These are phyloP conservation scores for Hylodesmum podocarpum DNA, from an alignment of 306 rosid species.

Conservation along the genomic window DNA sequence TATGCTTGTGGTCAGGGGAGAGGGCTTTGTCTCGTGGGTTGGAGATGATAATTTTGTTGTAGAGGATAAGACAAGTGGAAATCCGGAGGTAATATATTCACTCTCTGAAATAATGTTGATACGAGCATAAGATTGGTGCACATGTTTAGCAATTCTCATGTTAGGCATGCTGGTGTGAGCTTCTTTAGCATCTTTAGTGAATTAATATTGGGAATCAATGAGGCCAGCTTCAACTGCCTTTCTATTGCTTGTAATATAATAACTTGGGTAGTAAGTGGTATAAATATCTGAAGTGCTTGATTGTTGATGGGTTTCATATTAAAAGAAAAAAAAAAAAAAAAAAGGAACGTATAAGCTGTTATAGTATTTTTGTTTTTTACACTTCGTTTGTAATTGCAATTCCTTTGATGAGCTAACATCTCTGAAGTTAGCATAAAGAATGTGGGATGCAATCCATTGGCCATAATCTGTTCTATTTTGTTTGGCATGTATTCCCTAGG, in stretches of 20 bases:
- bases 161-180: background rate
- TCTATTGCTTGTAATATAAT: background rate
- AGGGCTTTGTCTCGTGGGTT: constrained; percentile 59
- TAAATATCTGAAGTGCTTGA: background rate
- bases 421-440: background rate
- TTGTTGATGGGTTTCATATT: background rate
- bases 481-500: background rate
- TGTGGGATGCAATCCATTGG: background rate
- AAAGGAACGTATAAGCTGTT: background rate
- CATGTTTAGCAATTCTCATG: background rate
- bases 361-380: background rate
- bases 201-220: background rate
- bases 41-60: constrained; percentile 69
- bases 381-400: background rate
- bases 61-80: constrained; percentile 50
- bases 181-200: background rate
- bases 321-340: background rate
- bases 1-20: constrained; percentile 67
- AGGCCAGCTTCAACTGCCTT: background rate
- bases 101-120: background rate
- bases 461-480: background rate
- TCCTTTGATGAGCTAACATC: background rate
- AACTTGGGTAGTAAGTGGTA: background rate
- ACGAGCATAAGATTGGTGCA: background rate
- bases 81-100: constrained; percentile 55